phyloP scores from a whole-genome alignment of 2,329 filamentous ascomycete genomes.

The Tolypocladium endophyticum region DNA sequence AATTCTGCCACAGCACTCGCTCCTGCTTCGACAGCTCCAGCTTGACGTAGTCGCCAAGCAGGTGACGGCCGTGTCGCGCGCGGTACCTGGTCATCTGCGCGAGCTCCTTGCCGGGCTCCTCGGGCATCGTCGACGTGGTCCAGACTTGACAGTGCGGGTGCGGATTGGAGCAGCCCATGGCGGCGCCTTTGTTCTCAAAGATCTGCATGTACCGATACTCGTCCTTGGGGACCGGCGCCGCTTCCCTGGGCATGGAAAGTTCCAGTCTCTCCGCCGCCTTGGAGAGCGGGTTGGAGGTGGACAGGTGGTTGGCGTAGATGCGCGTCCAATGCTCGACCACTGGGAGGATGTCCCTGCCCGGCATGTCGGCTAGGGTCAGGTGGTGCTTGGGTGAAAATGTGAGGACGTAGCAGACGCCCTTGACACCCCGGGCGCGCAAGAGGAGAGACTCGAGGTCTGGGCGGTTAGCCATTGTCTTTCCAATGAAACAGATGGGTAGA shows the following conservation, averaged over 20 bases:
- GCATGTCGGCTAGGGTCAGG: constrained; percentile 84
- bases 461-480: neutral
- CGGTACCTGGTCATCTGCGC: constrained; percentile 71
- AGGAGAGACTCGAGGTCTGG: constrained; percentile 63
- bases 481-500: neutral
- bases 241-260: constrained; percentile 25
- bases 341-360: constrained; percentile 63
- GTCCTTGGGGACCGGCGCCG: constrained; percentile 43
- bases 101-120: constrained; percentile 77
- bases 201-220: constrained; percentile 98
- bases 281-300: constrained; percentile 56
- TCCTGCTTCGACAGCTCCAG: constrained; percentile 75
- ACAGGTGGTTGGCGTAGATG: constrained; percentile 75
- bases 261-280: constrained; percentile 26
- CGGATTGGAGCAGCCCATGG: constrained; percentile 98
- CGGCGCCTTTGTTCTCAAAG: constrained; percentile 95
- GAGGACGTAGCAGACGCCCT: constrained; percentile 92
- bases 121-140: constrained; percentile 84
- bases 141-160: constrained; percentile 96
- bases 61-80: constrained; percentile 60
- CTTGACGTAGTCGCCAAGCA: constrained; percentile 79
- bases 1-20: constrained; percentile 81
- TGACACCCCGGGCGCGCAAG: constrained; percentile 75
- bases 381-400: constrained; percentile 90
- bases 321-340: constrained; percentile 86